Evolutionary conservation across 371 early-diverging fungal genomes (phyloP), one percentile per base, ranked within the genome.

Genomic region (Caulochytrium protostelioides): DNA sequence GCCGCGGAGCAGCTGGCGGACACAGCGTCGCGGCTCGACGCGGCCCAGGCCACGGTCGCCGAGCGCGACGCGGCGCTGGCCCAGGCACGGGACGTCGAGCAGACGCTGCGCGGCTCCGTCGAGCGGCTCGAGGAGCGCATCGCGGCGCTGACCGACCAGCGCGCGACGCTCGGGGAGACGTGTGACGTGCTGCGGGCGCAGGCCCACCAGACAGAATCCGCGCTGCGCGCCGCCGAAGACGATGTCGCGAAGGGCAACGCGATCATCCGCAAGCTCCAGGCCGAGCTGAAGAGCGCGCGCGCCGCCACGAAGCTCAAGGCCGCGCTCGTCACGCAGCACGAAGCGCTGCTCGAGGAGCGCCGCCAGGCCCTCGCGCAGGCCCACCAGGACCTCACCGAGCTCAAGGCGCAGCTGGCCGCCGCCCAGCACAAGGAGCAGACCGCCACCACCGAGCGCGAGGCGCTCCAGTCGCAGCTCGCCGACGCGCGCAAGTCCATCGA

Each of bases 301-400:
- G 19, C 54, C 12, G 63, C 63, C 35, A 30, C 55, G n/a, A 66
- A 66, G 40, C 36, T 54, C 20, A 66, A 63, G 38, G 60, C 54
- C 34, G 46, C 53, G 3, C 59, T 58, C 9, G 54, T 57, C 7
- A 25, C 59, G 27, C 62, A 62, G 39, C 62, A 62, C 42, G 62
- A 62, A 25, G 53, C 54, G 41, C 41, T 62, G 2, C 34, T 62
- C 9, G 57, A 58, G 30, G 62, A 62, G 35, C 40, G 54, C 9
- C 36, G 37, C 14, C 34, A 39, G 5, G 25, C 52, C 2, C 41
- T 55, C n/a, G 50, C 54, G 17, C 21, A 40, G 25, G 44, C 39
- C 17, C 47, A 50, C 20, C 51, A 59, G 29, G 62, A 62, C 21
- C 6, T 55, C 10, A 19, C 26, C 12, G 34, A 33, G 5, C 22